Percentiles rank a stretch among this genome's conserved stretches.
phyloP scores from a whole-genome alignment of 169 alveolate species.

The Cryptosporidium xiaoi region DNA sequence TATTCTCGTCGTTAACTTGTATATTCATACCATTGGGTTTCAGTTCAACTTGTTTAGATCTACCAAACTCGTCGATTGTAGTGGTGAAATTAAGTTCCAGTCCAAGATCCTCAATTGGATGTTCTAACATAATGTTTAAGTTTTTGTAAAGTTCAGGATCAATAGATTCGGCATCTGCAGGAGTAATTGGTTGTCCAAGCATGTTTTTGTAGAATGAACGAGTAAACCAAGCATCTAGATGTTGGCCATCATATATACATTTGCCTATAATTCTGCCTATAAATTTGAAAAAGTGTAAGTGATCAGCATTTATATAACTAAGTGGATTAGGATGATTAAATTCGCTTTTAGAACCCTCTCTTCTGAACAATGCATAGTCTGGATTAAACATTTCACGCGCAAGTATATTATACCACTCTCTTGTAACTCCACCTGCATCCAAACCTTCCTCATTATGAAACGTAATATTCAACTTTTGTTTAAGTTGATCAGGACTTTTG shows the following conservation, averaged over 20 bases:
- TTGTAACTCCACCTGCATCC: constrained; percentile 99
- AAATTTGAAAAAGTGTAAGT: constrained; percentile 95
- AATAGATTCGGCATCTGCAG: constrained; percentile 97
- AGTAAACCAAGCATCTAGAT: constrained; percentile 97
- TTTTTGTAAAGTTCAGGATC: constrained; percentile 97
- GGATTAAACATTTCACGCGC: constrained; percentile 99
- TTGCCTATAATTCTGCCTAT: constrained; percentile 98
- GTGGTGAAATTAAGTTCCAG: constrained; percentile 89
- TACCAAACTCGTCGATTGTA: constrained; percentile 95
- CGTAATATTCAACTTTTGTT: constrained; percentile 92
- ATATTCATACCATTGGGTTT: constrained; percentile 95
- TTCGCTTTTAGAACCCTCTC: constrained; percentile 90
- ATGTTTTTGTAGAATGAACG: constrained; percentile 97
- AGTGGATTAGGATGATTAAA: constrained; percentile 96
- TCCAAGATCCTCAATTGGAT: constrained; percentile 90
- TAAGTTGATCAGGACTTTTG: constrained; percentile 92
- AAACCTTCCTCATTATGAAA: constrained; percentile 98
- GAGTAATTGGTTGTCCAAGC: constrained; percentile 93
- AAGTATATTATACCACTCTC: constrained; percentile 97
- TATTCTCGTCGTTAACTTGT: constrained; percentile 90
- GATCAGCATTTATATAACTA: constrained; percentile 94
- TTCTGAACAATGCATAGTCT: constrained; percentile 93
- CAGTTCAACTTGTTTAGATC: constrained; percentile 92
- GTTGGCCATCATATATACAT: constrained; percentile 96
- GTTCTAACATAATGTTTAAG: constrained; percentile 92